These are phyloP conservation scores for Rhizoclosmatium sp. DNA, from an alignment of 192 early-diverging fungal genomes.

Conservation along the genomic window DNA sequence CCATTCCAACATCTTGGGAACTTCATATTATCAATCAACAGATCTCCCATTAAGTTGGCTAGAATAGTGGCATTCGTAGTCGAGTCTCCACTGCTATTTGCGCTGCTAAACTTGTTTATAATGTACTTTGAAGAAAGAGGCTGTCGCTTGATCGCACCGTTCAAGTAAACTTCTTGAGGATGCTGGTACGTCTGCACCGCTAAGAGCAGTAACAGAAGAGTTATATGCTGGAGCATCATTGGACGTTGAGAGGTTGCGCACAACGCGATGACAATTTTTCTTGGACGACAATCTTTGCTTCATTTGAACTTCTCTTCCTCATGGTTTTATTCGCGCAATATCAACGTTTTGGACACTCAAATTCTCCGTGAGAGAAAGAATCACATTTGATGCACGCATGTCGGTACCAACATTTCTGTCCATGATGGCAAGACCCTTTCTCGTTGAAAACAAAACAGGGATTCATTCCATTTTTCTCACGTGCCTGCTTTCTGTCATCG, in stretches of 20 bases:
- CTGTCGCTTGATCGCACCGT: too few species aligned
- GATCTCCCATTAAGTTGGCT: slow-evolving; percentile 1
- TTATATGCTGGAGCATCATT: too few species aligned
- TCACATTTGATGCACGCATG: slow-evolving; percentile 34
- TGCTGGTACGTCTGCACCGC: too few species aligned
- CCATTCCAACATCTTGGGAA: slow-evolving; percentile 32
- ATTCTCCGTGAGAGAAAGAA: slow-evolving; percentile 30
- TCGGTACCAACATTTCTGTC: slow-evolving; percentile 31
- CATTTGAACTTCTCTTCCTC: not conserved
- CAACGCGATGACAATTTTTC: too few species aligned
- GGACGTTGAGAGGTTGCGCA: too few species aligned
- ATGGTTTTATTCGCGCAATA: not conserved
- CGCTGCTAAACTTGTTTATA: too few species aligned
- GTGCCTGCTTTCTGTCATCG: slow-evolving; percentile 23
- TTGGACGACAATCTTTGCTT: too few species aligned
- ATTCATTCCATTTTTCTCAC: slow-evolving; percentile 8
- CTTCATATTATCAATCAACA: slow-evolving; percentile 17
- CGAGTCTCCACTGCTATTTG: too few species aligned
- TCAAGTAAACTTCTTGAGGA: too few species aligned
- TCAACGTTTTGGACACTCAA: slow-evolving; percentile 31
- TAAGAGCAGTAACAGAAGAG: too few species aligned
- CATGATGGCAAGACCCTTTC: slow-evolving; percentile 13
- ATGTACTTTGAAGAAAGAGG: too few species aligned
- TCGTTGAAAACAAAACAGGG: slow-evolving; percentile 38
- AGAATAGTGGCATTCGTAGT: not conserved